Evolutionary conservation across 768 basidiomycete genomes (phyloP), one percentile per base, ranked within the genome.

Genomic region (Crucibulum laeve): DNA sequence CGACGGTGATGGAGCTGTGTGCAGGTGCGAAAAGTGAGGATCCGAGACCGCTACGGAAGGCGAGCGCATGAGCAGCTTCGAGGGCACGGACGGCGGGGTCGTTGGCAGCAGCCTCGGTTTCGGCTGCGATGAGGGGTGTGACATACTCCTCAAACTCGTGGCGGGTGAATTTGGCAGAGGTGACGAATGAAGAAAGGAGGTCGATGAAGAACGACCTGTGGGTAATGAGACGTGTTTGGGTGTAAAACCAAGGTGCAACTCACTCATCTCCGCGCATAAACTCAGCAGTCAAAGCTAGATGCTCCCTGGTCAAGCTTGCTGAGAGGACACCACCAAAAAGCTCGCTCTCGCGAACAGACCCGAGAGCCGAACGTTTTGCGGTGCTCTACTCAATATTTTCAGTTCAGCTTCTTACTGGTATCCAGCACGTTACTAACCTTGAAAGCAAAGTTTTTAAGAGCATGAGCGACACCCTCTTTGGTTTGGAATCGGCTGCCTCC

Each of bases 391-490:
- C 19, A 37, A 19, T 19, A 37, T 19, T n/a, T 3, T 37, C n/a
- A 37, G 35, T n/a, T 19, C 3, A 19, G 14, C 10, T 19, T 13
- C 35, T 37, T 13, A 19, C 35, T 13, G n/a, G 45, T 5, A 25
- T 7, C 15, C 35, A 3, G 43, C 33, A 43, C 10, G 36, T 35
- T 22, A 59, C 82, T 38, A 53, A 97, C 95, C 87, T 96, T 97
- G 84, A 95, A 98, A 47, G 93, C 87, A 78, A 93, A 97, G 80
- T 92, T 94, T 79, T 96, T 96, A 65, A 97, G 77, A 48, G 82
- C 85, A 71, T 95, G 90, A 2, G 95, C 93, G 46, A 92, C 80
- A 55, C 95, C 95, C 33, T 91, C 80, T 60, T 85, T 85, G 50
- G 81, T 67, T 73, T 99, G 88, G 62, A 82, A 93, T 57, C 96